phyloP scores from a whole-genome alignment of 1,284 basidiomycete genomes.

The Papiliotrema fonsecae region DNA sequence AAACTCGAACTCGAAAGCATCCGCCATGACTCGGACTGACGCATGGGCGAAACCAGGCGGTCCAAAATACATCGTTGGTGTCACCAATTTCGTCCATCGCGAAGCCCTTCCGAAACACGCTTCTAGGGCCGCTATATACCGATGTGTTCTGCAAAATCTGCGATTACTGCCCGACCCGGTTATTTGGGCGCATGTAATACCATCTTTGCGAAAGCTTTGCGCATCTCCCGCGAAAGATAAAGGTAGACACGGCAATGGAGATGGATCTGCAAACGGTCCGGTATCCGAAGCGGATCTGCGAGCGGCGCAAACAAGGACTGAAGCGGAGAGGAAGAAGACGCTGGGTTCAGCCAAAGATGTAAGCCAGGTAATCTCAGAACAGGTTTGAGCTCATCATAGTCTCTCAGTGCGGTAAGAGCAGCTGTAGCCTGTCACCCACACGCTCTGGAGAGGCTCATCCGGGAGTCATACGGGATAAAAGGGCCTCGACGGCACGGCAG shows the following conservation, averaged over 20 bases:
- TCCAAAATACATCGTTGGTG: neutral
- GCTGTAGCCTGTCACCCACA: slow-evolving; percentile 40
- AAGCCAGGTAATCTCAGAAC: no score
- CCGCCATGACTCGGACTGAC: neutral
- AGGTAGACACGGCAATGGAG: no score
- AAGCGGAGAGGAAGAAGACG: slow-evolving; percentile 2
- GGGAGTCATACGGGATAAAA: slow-evolving; percentile 23
- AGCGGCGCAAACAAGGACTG: no score
- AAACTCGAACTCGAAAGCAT: neutral
- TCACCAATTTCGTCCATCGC: slow-evolving; percentile 2
- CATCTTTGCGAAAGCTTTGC: slow-evolving; percentile 15
- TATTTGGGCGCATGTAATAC: slow-evolving; percentile 28
- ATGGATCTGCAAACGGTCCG: no score
- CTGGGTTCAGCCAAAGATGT: neutral
- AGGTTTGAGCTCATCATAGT: no score
- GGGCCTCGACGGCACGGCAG: slow-evolving; percentile 8
- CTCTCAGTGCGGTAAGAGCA: slow-evolving; percentile 1
- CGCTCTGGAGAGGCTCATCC: slow-evolving; percentile 28
- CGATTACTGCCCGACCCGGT: slow-evolving; percentile 37
- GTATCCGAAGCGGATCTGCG: no score
- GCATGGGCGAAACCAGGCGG: neutral
- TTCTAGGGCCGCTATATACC: slow-evolving; percentile 21
- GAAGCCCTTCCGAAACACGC: neutral
- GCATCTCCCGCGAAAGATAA: neutral
- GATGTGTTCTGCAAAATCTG: slow-evolving; percentile 29